These are phyloP conservation scores for Chenopodium formosanum DNA, from an alignment of 148 eudicot genomes.

Conservation along the genomic window DNA sequence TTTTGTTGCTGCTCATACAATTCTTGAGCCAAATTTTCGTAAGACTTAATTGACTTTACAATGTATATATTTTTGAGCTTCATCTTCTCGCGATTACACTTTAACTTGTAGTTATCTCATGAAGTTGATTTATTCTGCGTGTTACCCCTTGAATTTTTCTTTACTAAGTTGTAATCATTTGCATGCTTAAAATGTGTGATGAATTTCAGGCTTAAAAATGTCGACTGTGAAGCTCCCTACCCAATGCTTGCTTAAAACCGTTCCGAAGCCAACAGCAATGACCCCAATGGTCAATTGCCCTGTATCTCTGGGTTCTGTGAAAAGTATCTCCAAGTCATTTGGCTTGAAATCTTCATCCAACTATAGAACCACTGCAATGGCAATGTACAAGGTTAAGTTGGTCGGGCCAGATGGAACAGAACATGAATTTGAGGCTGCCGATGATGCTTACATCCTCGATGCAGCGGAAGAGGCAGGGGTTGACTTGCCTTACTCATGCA, in stretches of 20 bases:
- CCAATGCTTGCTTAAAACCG: constrained; percentile 27
- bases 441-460: constrained; percentile 68
- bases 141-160: not conserved
- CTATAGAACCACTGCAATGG: constrained; percentile 51
- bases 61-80: no score
- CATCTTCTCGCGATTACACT: not conserved
- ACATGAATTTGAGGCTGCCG: constrained; percentile 71
- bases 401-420: constrained; percentile 60
- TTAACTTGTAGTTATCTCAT: not conserved
- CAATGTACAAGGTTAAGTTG: constrained; percentile 62
- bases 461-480: constrained; percentile 72
- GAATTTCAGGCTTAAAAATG: constrained; percentile 41
- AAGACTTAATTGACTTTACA: no score
- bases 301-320: constrained; percentile 34
- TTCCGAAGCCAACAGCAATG: constrained; percentile 24
- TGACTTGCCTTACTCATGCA: constrained; percentile 84
- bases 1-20: no score
- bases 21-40: no score
- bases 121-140: not conserved
- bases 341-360: constrained; percentile 38
- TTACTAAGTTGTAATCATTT: not conserved
- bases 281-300: constrained; percentile 35
- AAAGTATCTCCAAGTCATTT: constrained; percentile 40
- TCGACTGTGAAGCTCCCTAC: constrained; percentile 49
- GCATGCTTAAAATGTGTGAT: not conserved